Evolutionary conservation across 2,329 filamentous ascomycete genomes (phyloP), one percentile per base, ranked within the genome.

Genomic region (Didymella sp.): DNA sequence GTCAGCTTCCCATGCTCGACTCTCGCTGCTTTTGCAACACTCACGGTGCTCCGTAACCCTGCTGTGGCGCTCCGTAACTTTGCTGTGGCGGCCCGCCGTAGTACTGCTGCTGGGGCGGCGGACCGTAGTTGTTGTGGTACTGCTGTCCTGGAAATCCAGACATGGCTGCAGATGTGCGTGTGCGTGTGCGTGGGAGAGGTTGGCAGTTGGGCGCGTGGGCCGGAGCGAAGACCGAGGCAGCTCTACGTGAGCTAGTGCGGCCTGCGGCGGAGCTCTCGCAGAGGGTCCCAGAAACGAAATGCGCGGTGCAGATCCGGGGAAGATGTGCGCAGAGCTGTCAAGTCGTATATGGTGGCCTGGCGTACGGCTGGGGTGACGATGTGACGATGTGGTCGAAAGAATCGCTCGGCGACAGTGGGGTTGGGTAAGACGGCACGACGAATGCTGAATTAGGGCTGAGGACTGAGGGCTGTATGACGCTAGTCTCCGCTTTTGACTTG

Each of bases 81-180:
- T 50, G 52, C 42, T 68, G 67, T 25, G 69, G 68, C 2, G 62
- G 66, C 52, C 59, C 52, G 28, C 69, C 69, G 40, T 74, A 74
- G 60, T 60, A 61, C 51, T 69, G 61, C 64, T 70, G 70, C 41
- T 62, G 68, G 35, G 68, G 68, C 51, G 63, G 65, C n/a, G 52
- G 63, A 47, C 69, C 79, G 46, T 75, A 68, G 50, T 70, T 73
- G 55, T 76, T 74, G 67, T 79, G 72, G 61, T 77, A 77, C 60
- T 75, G 68, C 66, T 78, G 76, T 45, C 77, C 77, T 40, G 77
- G 77, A 54, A 72, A 78, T 33, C 55, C 55, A 61, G 75, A 78
- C 76, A 78, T 78, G 63, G 50, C 56, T 62, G 56, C 7, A 50
- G 44, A 31, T 54, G 15, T 58, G 49, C 37, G 56, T 40, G 15